These are phyloP conservation scores for Globisporangium paddicum DNA, from an alignment of 352 stramenopile species.

Conservation along the genomic window DNA sequence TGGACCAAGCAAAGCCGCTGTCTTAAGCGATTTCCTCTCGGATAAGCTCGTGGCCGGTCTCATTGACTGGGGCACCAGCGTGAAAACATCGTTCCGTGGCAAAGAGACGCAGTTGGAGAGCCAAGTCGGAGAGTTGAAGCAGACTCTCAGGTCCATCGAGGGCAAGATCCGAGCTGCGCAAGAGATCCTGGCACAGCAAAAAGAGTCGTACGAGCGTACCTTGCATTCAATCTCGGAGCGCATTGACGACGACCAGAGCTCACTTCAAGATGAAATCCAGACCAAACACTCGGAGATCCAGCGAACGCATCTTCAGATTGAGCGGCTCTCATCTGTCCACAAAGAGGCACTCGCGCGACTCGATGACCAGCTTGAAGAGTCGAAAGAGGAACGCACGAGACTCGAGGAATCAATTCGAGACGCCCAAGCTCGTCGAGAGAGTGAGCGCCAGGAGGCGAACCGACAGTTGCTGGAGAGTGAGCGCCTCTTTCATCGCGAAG, in stretches of 20 bases:
- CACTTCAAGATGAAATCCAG: slow-evolving; percentile 51
- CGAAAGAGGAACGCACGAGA: slow-evolving; percentile 47
- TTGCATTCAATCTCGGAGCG: slow-evolving; percentile 49
- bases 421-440: slow-evolving; percentile 36
- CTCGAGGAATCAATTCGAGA: slow-evolving; percentile 37
- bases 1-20: slow-evolving; percentile 24
- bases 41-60: slow-evolving; percentile 49
- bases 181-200: slow-evolving; percentile 59
- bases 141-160: slow-evolving; percentile 45
- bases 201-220: slow-evolving; percentile 58
- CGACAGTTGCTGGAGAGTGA: slow-evolving; percentile 58
- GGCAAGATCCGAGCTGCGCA: slow-evolving; percentile 49
- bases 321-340: slow-evolving; percentile 49
- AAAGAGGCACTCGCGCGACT: slow-evolving; percentile 52
- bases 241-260: slow-evolving; percentile 37
- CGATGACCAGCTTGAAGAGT: slow-evolving; percentile 44
- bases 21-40: slow-evolving; percentile 41
- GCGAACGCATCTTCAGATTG: slow-evolving; percentile 46
- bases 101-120: slow-evolving; percentile 32
- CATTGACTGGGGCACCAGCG: slow-evolving; percentile 42
- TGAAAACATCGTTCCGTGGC: slow-evolving; percentile 47
- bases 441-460: slow-evolving; percentile 39
- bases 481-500: slow-evolving; percentile 61
- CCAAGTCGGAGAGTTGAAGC: slow-evolving; percentile 36
- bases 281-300: slow-evolving; percentile 54